These are phyloP conservation scores for Scutellaria baicalensis DNA, from an alignment of 257 asterid genomes.

Conservation along the genomic window DNA sequence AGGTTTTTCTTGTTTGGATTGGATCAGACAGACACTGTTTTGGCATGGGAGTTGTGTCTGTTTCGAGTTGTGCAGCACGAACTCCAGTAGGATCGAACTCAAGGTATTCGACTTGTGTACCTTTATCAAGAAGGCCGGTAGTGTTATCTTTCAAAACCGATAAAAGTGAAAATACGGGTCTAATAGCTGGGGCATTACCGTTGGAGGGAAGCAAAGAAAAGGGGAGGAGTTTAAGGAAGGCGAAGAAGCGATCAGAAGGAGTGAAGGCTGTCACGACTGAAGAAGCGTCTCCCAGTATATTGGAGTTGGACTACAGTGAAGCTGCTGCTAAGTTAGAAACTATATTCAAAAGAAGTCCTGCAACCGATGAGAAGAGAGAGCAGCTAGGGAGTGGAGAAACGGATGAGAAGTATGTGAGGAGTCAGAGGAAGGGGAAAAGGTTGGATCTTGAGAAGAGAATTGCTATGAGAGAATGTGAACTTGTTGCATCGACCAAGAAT, in stretches of 20 bases:
- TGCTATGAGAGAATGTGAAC: constrained; percentile 40
- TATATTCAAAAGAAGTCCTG: constrained; percentile 50
- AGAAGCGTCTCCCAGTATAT: constrained; percentile 41
- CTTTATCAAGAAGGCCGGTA: constrained; percentile 44
- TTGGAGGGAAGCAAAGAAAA: constrained; percentile 33
- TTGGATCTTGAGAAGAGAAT: constrained; percentile 73
- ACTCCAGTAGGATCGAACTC: constrained; percentile 35
- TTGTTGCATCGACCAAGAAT: constrained; percentile 17
- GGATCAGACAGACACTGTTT: constrained; percentile 22
- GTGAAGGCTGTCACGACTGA: constrained; percentile 42
- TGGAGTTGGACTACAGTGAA: constrained; percentile 70
- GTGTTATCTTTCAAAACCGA: constrained; percentile 51
- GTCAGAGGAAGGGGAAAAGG: constrained; percentile 42
- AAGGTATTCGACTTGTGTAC: constrained; percentile 25
- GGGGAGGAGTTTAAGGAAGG: constrained; percentile 39
- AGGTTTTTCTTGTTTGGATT: neutral
- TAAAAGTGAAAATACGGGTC: constrained; percentile 37
- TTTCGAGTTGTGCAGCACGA: constrained; percentile 40
- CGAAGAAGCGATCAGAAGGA: constrained; percentile 20
- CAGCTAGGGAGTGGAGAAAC: constrained; percentile 28
- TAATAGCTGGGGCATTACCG: constrained; percentile 44
- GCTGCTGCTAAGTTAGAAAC: constrained; percentile 76
- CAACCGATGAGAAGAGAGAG: constrained; percentile 32
- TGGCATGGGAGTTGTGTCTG: constrained; percentile 53
- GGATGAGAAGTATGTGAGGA: constrained; percentile 35